Base-by-base conservation (phyloP, 495 filamentous ascomycete species). In the Aspergillus conjunctus region DNA sequence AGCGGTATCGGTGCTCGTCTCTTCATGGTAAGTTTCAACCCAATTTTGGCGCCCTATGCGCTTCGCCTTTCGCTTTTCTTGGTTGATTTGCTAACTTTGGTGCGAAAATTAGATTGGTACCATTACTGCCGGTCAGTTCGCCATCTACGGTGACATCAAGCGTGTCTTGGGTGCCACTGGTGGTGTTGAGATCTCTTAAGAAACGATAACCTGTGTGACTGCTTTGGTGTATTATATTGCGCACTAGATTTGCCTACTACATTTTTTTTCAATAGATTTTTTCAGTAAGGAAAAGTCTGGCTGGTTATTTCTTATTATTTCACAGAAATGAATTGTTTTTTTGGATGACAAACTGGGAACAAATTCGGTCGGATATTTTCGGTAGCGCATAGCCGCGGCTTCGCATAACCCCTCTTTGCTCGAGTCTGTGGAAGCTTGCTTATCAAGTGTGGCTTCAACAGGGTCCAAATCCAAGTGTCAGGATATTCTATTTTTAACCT, bases 1-100 rank as follows among this genome's bases (percentile, higher is more conserved):
- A 83, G 83, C 64, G 94, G 94, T 85, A 91, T 98, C 71, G 92
- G 92, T 70, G 92, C 94, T 66, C 88, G 92, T 85, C 81, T 97
- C 59, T 93, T 96, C 84, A 76, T 77, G 73, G 72, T 75, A 58
- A 60, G 63, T 56, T 21, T 3, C 7, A 34, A 15, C 26, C 15
- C 39, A 17, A 0, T 21, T 32, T 18, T 11, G 12, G 32, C 26
- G 18, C 50, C 3, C 14, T 15, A 15, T 34, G 12, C n/a, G 10
- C 22, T 51, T 51, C n/a, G 50, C 26, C 26, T 26, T 5, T 26
- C 26, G 21, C 8, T 45, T 22, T 17, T 37, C 21, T 26, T n/a
- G 37, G 11, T 11, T n/a, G 37, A 12, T 18, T 48, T 44, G 32
- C 58, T 58, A 45, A 65, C 41, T 17, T 33, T n/a, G 11, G 22